Base-by-base conservation (phyloP, 1,284 basidiomycete species). In the Ceratobasidium sp. region DNA sequence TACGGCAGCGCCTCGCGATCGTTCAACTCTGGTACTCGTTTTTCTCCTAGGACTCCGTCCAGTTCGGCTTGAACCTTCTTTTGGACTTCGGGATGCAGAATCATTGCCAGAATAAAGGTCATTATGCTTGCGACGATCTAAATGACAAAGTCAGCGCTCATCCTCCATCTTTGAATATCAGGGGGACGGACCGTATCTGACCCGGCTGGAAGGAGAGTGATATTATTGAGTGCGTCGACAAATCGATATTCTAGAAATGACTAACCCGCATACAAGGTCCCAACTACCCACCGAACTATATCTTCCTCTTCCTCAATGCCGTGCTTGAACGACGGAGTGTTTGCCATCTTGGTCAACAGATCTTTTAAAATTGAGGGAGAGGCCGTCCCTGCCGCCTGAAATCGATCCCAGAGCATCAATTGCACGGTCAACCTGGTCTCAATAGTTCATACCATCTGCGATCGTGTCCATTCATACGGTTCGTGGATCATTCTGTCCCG, bases 61-160 rank as follows among this genome's bases (percentile, higher is more conserved):
- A 78, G 30, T 30, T 78, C 73, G 7, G 55, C 78, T 48, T 71
- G 71, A 30, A 64, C 78, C 30, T 57, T 55, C 4, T 33, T 33
- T 66, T 79, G 79, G 6, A 78, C 69, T 5, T 79, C 76, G 1
- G 70, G 80, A 59, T 73, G 41, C 4, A 73, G 23, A 2, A 60
- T 30, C 69, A 78, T 71, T n/a, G 77, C 77, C 23, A 78, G 62
- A 12, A 78, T 35, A 38, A 73, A 65, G 6, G 65, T 59, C 7
- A 65, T n/a, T n/a, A 44, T 41, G 2, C 20, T 73, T 18, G 54
- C 69, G 1, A 33, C 54, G n/a, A 57, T 64, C 67, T 62, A 46
- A 27, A 30, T 62, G 73, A 14, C 7, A 18, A 23, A 20, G 14
- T 41, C 20, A 30, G 23, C 16, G 27, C 27, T 30, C 27, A 30